Evolutionary conservation across 2,329 filamentous ascomycete species (phyloP).

Genomic region (Alternaria sp.): DNA sequence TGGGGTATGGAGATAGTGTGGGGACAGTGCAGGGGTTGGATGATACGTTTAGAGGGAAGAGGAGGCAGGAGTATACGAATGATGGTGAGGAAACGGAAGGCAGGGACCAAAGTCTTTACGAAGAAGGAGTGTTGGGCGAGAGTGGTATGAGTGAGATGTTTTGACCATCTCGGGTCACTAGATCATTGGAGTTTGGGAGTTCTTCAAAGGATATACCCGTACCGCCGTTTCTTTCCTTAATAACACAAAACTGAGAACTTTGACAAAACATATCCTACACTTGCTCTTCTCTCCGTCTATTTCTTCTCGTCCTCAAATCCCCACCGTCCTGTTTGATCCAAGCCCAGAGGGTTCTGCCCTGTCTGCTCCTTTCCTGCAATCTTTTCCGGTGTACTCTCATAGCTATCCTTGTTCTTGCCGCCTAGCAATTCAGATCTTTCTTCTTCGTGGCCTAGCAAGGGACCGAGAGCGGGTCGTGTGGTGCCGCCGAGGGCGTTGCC

Average conservation of each 20-base stretch:
- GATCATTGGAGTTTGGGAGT: not conserved
- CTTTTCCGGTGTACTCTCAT: constrained; percentile 46
- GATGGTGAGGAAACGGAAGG: not conserved
- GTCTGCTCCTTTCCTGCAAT: constrained; percentile 53
- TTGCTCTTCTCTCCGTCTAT: not conserved
- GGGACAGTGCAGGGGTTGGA: constrained; percentile 44
- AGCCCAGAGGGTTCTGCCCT: constrained; percentile 51
- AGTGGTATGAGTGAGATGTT: constrained; percentile 51
- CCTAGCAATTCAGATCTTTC: constrained; percentile 50
- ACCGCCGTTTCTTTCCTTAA: not conserved
- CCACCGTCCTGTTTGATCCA: constrained; percentile 51
- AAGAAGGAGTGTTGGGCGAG: constrained; percentile 34
- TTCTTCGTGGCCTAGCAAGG: constrained; percentile 45
- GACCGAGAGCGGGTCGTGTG: constrained; percentile 49
- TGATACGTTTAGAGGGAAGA: constrained; percentile 56
- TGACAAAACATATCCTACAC: not conserved
- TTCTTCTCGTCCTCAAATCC: constrained; percentile 46
- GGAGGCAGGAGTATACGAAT: constrained; percentile 3
- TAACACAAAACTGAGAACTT: not conserved
- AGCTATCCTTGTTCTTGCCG: constrained; percentile 53
- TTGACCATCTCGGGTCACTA: constrained; percentile 11
- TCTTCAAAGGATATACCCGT: not conserved
- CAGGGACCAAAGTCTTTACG: not conserved
- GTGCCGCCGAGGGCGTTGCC: constrained; percentile 48
- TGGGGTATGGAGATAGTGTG: constrained; percentile 39